phyloP scores from a whole-genome alignment of 1,139 yeast genomes.

The Entelexis sorbosivorans region DNA sequence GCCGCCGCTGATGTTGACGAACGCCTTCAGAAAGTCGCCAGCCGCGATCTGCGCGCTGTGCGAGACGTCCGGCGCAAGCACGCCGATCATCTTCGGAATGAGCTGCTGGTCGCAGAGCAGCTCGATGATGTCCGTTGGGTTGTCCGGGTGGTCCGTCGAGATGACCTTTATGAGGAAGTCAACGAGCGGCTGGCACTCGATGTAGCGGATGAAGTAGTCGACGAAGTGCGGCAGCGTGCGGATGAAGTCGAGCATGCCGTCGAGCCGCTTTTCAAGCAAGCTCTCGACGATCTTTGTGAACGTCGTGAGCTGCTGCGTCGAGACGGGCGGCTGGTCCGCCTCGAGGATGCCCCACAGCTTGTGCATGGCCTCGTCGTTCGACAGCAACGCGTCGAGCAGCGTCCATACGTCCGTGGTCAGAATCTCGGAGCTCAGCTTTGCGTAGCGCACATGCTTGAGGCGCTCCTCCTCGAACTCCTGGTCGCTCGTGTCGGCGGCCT shows the following conservation, averaged over 20 bases:
- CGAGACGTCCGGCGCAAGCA: conserved; percentile 46
- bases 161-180: conserved; percentile 68
- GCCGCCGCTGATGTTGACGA: conserved; percentile 90
- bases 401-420: conserved; percentile 92
- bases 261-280: conserved; percentile 79
- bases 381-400: conserved; percentile 82
- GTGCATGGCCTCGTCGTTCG: conserved; percentile 51
- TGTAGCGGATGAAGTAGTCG: conserved; percentile 60
- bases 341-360: conserved; percentile 75
- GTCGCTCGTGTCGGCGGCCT: conserved; percentile 27
- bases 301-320: conserved; percentile 56
- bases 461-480: conserved; percentile 20
- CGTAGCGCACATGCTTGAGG: conserved; percentile 34
- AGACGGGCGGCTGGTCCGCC: conserved; percentile 36
- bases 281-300: conserved; percentile 94
- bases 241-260: conserved; percentile 64
- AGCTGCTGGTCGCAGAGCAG: conserved; percentile 54
- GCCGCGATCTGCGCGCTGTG: conserved; percentile 82
- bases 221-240: conserved; percentile 55
- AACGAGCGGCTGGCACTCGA: conserved; percentile 77
- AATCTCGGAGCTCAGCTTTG: conserved; percentile 83
- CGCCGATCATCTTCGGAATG: conserved; percentile 47
- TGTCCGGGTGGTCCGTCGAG: conserved; percentile 69
- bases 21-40: conserved; percentile 87
- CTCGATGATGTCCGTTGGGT: conserved; percentile 66